These are phyloP conservation scores for Thamnidium elegans DNA, from an alignment of 192 early-diverging fungal species.

Conservation along the genomic window DNA sequence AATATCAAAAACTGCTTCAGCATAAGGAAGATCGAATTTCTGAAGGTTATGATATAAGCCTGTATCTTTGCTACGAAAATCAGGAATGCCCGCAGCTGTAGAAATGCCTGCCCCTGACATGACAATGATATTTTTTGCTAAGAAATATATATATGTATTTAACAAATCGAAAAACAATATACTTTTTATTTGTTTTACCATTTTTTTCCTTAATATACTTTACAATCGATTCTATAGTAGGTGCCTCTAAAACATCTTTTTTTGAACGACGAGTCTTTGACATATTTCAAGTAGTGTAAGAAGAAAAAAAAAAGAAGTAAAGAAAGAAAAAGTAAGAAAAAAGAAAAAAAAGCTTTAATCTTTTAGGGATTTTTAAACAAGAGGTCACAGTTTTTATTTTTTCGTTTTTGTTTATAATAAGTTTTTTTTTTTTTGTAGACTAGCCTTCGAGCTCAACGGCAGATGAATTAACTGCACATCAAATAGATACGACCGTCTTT, in stretches of 20 bases:
- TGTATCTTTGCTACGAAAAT: constrained; percentile 89
- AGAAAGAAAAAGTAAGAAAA: too few species aligned
- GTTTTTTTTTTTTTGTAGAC: background rate
- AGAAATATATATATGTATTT: background rate
- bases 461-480: constrained; percentile 21
- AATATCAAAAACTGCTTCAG: constrained; percentile 95
- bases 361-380: too few species aligned
- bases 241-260: constrained; percentile 2
- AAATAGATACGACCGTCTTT: constrained; percentile 21
- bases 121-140: constrained; percentile 71
- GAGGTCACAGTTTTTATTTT: too few species aligned
- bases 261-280: too few species aligned
- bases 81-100: constrained; percentile 83
- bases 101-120: constrained; percentile 94
- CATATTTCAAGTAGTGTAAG: too few species aligned
- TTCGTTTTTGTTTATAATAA: too few species aligned
- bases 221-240: constrained; percentile 38
- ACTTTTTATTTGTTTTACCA: constrained; percentile 3
- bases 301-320: too few species aligned
- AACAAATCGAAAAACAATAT: background rate
- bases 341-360: too few species aligned
- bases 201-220: constrained; percentile 22
- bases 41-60: constrained; percentile 91
- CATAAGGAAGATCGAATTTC: constrained; percentile 86
- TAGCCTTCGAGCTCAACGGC: constrained; percentile 18